Percentiles rank a stretch among this genome's conserved stretches.
Evolutionary conservation across 2,329 filamentous ascomycete genomes (phyloP).

Genomic region (Cordyceps pruinosa): DNA sequence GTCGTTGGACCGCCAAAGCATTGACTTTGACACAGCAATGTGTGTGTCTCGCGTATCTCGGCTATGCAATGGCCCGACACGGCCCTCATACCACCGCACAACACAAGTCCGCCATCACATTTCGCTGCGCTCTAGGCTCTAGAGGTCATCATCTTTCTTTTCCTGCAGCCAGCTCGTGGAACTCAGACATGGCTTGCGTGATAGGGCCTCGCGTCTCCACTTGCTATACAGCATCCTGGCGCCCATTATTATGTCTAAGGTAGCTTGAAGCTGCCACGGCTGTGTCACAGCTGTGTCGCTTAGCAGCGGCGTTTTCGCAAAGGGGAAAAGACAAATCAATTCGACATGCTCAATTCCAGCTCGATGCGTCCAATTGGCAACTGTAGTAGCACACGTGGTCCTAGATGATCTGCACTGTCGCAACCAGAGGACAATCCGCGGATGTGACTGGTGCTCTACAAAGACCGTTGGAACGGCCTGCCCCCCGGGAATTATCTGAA

Average conservation of each 20-base stretch:
- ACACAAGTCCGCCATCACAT: neutral
- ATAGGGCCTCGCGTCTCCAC: neutral
- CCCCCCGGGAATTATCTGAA: neutral
- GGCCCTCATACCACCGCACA: neutral
- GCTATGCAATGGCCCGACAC: neutral
- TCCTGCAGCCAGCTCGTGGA: constrained; percentile 7
- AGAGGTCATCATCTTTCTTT: neutral
- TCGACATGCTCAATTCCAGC: neutral
- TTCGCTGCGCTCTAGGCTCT: neutral
- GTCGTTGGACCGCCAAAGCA: neutral
- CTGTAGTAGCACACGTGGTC: neutral
- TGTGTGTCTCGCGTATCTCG: neutral
- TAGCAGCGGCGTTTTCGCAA: neutral
- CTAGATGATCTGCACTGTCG: neutral
- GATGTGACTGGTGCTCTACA: neutral
- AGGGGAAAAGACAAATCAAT: neutral
- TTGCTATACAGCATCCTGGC: neutral
- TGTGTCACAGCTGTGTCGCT: neutral
- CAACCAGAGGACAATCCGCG: neutral
- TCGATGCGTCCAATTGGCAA: neutral
- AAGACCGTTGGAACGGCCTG: neutral
- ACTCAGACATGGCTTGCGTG: constrained; percentile 8
- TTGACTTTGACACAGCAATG: neutral
- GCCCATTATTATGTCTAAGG: neutral
- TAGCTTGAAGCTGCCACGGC: neutral